These are phyloP conservation scores for Linnemannia exigua DNA, from an alignment of 192 early-diverging fungal genomes.

Conservation along the genomic window DNA sequence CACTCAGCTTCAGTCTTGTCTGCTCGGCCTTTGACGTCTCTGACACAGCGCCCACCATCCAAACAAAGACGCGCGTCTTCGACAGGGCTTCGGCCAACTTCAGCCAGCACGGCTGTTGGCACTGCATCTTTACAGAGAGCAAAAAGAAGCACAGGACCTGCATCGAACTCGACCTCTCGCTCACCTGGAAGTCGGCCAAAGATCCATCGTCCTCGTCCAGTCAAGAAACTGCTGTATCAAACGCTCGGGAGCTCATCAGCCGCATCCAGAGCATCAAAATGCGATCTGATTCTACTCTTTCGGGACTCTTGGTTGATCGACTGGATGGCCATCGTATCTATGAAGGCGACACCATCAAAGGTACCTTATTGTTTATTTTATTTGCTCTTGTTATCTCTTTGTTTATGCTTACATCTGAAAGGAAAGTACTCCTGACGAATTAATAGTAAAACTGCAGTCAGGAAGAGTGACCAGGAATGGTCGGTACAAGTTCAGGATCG, in stretches of 20 bases:
- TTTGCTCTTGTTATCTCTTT: background rate
- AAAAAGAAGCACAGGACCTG: background rate
- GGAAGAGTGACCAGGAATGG: constrained; percentile 19
- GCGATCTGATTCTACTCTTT: constrained; percentile 43
- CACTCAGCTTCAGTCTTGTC: constrained; percentile 27
- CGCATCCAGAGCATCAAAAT: constrained; percentile 32
- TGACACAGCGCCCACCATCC: background rate
- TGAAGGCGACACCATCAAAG: constrained; percentile 19
- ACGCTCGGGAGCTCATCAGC: constrained; percentile 18
- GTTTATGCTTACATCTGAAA: background rate
- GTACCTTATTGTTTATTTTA: constrained; percentile 10
- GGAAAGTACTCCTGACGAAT: background rate
- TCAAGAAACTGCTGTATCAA: background rate
- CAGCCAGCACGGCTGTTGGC: constrained; percentile 27
- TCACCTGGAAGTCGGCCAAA: constrained; percentile 14
- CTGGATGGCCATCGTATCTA: constrained; percentile 25
- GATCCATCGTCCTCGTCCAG: background rate
- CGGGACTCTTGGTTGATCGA: constrained; percentile 13
- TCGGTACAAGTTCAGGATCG: constrained; percentile 35
- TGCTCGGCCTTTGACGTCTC: constrained; percentile 10
- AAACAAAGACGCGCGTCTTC: constrained; percentile 10
- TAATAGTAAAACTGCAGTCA: constrained; percentile 28
- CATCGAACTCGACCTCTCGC: constrained; percentile 20
- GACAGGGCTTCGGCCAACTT: constrained; percentile 11
- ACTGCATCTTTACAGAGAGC: constrained; percentile 36